These are phyloP conservation scores for Clathrus columnatus DNA, from an alignment of 768 basidiomycete genomes.

Conservation along the genomic window DNA sequence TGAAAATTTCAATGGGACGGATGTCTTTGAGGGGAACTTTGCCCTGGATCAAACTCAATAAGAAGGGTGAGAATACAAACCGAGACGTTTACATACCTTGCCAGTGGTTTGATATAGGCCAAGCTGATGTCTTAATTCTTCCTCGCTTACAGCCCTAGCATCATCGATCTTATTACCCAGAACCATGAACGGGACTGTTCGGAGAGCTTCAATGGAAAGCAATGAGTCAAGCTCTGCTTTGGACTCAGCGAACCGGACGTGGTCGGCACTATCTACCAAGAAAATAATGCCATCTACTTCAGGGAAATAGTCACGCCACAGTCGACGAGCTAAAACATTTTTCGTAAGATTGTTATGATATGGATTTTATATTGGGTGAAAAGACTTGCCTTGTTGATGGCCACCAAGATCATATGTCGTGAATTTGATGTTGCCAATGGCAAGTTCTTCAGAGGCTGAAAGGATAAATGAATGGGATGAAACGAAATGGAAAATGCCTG, in stretches of 20 bases:
- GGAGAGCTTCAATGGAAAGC: conserved; percentile 88
- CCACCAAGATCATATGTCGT: conserved; percentile 98
- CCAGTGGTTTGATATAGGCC: conserved; percentile 99
- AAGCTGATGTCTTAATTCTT: conserved; percentile 90
- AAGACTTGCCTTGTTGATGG: conserved; percentile 80
- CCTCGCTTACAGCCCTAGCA: conserved; percentile 94
- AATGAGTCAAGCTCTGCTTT: conserved; percentile 97
- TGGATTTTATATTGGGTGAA: not conserved
- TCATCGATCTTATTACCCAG: conserved; percentile 99
- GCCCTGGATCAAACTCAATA: conserved; percentile 47
- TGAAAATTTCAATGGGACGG: conserved; percentile 97
- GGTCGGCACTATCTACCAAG: conserved; percentile 95
- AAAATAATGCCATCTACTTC: conserved; percentile 99
- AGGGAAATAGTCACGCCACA: conserved; percentile 99
- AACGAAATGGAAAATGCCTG: not conserved
- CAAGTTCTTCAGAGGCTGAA: conserved; percentile 93
- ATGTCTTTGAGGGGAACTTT: conserved; percentile 96
- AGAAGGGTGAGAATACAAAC: not conserved
- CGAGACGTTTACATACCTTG: conserved; percentile 53
- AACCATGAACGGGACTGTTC: conserved; percentile 95
- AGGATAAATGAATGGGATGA: conserved; percentile 8
- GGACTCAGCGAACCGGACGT: conserved; percentile 91
- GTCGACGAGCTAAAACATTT: conserved; percentile 83
- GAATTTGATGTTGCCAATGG: conserved; percentile 98
- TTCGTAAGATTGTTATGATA: not conserved